phyloP scores from a whole-genome alignment of 305 asterid species.

The Solanum hybrid region DNA sequence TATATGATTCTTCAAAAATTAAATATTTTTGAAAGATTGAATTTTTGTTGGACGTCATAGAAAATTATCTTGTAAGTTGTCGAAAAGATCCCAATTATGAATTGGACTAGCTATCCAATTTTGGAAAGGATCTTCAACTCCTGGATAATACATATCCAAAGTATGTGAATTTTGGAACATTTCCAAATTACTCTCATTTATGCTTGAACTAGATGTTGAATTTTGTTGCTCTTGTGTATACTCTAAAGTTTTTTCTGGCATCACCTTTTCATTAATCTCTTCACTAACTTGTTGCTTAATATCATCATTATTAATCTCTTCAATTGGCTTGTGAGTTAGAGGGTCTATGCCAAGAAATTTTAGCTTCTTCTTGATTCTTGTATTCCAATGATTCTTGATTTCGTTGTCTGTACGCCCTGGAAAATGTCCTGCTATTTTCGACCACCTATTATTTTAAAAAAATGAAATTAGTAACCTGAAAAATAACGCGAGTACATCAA shows the following conservation, averaged over 20 bases:
- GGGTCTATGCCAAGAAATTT: slow-evolving; percentile 56
- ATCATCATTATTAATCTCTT: slow-evolving; percentile 27
- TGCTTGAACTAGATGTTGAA: slow-evolving; percentile 7
- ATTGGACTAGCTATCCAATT: slow-evolving; percentile 48
- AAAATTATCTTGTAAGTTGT: slow-evolving; percentile 25
- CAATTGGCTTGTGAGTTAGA: slow-evolving; percentile 48
- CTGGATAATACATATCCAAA: slow-evolving; percentile 11
- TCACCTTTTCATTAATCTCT: slow-evolving; percentile 3
- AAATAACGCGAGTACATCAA: neutral
- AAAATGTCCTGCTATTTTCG: slow-evolving; percentile 80
- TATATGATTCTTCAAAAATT: neutral
- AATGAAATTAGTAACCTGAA: neutral
- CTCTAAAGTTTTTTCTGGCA: slow-evolving; percentile 2
- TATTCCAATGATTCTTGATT: slow-evolving; percentile 81
- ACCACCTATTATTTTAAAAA: slow-evolving; percentile 34
- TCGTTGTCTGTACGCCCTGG: slow-evolving; percentile 82
- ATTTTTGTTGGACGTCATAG: slow-evolving; percentile 14
- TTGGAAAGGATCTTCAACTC: slow-evolving; percentile 28
- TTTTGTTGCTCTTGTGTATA: slow-evolving; percentile 17
- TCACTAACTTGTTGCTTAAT: slow-evolving; percentile 9
- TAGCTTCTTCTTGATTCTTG: slow-evolving; percentile 72
- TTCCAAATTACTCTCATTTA: slow-evolving; percentile 10
- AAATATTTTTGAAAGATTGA: neutral
- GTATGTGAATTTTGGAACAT: slow-evolving; percentile 13
- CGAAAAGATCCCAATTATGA: slow-evolving; percentile 47